These are phyloP conservation scores for Pseudozyma pruni DNA, from an alignment of 1,284 basidiomycete species.

Conservation along the genomic window DNA sequence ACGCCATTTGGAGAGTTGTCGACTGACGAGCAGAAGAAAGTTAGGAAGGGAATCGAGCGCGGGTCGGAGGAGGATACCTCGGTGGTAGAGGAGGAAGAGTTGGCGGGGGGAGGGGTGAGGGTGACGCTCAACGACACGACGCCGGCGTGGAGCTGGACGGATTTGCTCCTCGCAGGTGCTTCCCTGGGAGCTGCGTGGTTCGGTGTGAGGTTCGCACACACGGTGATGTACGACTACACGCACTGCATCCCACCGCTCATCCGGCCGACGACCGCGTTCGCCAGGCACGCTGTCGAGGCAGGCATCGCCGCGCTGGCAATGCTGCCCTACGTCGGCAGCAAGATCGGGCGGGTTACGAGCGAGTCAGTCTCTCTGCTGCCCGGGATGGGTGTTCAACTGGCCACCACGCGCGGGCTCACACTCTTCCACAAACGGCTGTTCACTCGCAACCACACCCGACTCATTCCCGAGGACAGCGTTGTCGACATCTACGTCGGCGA, in stretches of 20 bases:
- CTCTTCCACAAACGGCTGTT: neutral
- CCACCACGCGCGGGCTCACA: conserved; percentile 40
- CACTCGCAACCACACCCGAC: neutral
- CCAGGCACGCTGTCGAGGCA: neutral
- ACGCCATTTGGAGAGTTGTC: conserved; percentile 17
- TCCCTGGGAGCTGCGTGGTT: conserved; percentile 6
- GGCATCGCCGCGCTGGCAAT: conserved; percentile 6
- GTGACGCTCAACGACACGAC: conserved; percentile 29
- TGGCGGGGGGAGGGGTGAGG: conserved; percentile 22
- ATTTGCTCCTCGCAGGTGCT: conserved; percentile 8
- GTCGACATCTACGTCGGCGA: conserved; percentile 58
- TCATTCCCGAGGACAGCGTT: conserved; percentile 56
- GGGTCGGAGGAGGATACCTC: neutral
- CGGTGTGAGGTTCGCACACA: conserved; percentile 4
- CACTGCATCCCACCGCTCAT: conserved; percentile 25
- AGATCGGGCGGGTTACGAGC: conserved; percentile 19
- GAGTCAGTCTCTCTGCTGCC: conserved; percentile 50
- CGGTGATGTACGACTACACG: conserved; percentile 11
- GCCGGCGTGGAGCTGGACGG: conserved; percentile 16
- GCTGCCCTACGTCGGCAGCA: conserved; percentile 17
- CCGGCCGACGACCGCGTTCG: neutral
- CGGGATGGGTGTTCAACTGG: conserved; percentile 53
- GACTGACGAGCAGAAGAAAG: conserved; percentile 13
- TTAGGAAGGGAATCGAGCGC: conserved; percentile 12
- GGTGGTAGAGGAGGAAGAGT: conserved; percentile 15